Evolutionary conservation across 352 stramenopile genomes (phyloP).

Genomic region (Phytophthora rubi): DNA sequence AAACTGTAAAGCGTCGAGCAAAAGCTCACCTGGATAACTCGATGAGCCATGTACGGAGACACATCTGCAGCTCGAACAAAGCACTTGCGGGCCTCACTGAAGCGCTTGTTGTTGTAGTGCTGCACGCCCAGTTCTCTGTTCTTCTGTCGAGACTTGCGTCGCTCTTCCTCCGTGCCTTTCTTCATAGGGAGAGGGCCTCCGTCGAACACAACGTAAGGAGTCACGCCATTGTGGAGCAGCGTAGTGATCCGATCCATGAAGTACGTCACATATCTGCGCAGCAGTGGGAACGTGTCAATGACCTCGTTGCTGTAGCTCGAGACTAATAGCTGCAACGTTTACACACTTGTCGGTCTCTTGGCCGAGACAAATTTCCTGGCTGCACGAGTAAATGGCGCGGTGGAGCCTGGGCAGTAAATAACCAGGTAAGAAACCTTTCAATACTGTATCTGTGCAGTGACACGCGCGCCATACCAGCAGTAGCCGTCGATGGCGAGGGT

Average conservation of each 20-base stretch:
- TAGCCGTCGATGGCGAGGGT: constrained; percentile 86
- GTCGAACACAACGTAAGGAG: constrained; percentile 83
- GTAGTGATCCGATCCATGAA: constrained; percentile 70
- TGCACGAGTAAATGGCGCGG: constrained; percentile 78
- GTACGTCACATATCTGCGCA: constrained; percentile 74
- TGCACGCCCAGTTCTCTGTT: constrained; percentile 71
- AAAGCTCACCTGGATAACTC: constrained; percentile 68
- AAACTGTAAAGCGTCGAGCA: not conserved
- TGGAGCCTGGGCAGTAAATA: constrained; percentile 61
- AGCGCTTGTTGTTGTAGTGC: constrained; percentile 62
- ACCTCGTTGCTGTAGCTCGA: not conserved
- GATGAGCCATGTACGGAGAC: constrained; percentile 82
- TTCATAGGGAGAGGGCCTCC: constrained; percentile 79
- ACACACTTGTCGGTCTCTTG: constrained; percentile 76
- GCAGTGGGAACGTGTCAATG: constrained; percentile 12
- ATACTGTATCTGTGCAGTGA: not conserved
- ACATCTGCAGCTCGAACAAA: constrained; percentile 79
- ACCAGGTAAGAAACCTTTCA: not conserved
- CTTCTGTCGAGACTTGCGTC: constrained; percentile 69
- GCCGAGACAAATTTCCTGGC: constrained; percentile 73
- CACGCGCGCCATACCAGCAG: constrained; percentile 61
- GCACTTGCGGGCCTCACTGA: constrained; percentile 67
- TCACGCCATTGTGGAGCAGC: constrained; percentile 62
- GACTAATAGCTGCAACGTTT: not conserved
- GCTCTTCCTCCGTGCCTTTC: constrained; percentile 76